Base-by-base conservation (phyloP, 352 stramenopile species). In the Phytopythium aichiense region DNA sequence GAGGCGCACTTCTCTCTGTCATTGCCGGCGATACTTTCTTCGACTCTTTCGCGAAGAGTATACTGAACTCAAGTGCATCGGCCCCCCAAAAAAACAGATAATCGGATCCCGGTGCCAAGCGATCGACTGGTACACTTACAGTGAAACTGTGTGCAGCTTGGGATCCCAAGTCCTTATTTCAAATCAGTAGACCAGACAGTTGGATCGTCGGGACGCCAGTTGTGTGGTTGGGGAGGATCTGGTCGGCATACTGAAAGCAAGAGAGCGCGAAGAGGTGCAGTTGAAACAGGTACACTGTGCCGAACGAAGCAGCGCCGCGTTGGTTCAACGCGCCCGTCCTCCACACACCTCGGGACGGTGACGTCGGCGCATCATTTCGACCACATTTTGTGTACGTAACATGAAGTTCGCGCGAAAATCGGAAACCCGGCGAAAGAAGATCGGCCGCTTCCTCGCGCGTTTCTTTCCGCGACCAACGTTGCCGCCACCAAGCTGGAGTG, bases 261-360 rank as follows among this genome's bases (percentile, higher is more conserved):
- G 23, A n/a, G 22, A 18, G n/a, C 7, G 13, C 12, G 46, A 53
- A 53, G 46, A 53, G 46, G 25, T 53, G 46, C 23, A 31, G 45
- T 12, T 0, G 15, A 53, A 22, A 3, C 12, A 40, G 56, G 60
- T 65, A 65, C 65, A 56, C 23, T 67, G 65, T 70, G 52, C 64
- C 58, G 37, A 20, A 38, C 48, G 49, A 37, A 43, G 64, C 65
- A 56, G 64, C 53, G 57, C 53, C 51, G 12, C 28, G 31, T 56
- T 31, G 38, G 40, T 64, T 68, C 46, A 68, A 68, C 40, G 28
- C 58, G 58, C 60, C 59, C 59, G 54, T 70, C 64, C 48, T 66
- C 53, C 57, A 45, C 63, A 64, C 56, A 64, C 63, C 48, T 20
- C 15, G 16, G 18, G 12, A 20, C 37, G n/a, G 37, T 66, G 59